phyloP scores from a whole-genome alignment of 2,329 filamentous ascomycete species.

The Penicillium sp. region DNA sequence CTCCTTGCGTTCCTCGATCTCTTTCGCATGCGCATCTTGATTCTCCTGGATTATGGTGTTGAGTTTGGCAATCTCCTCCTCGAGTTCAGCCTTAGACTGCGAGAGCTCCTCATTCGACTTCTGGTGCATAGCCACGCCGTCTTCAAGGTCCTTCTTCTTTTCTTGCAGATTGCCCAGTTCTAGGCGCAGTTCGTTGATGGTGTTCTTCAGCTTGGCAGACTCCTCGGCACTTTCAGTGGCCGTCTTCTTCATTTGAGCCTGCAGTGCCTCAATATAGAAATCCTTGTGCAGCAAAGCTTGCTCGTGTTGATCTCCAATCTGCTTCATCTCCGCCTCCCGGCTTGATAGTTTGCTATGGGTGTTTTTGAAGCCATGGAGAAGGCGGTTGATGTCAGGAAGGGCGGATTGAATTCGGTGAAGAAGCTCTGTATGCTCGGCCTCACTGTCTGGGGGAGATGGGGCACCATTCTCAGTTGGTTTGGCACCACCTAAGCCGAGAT shows the following conservation, averaged over 20 bases:
- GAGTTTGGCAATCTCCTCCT: slow-evolving; percentile 40
- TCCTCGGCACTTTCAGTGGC: slow-evolving; percentile 54
- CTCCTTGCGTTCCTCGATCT: slow-evolving; percentile 32
- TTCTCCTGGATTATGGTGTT: slow-evolving; percentile 41
- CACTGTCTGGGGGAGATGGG: slow-evolving; percentile 30
- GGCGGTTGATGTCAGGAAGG: slow-evolving; percentile 48
- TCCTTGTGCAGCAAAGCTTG: slow-evolving; percentile 55
- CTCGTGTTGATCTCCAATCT: slow-evolving; percentile 51
- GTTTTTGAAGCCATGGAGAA: slow-evolving; percentile 50
- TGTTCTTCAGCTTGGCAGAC: slow-evolving; percentile 42
- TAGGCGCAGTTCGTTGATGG: slow-evolving; percentile 50
- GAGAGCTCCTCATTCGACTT: slow-evolving; percentile 48
- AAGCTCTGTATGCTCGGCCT: slow-evolving; percentile 41
- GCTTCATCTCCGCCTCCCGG: slow-evolving; percentile 51
- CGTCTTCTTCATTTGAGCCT: slow-evolving; percentile 51
- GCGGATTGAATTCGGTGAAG: slow-evolving; percentile 47
- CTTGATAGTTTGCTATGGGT: slow-evolving; percentile 52
- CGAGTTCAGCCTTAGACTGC: slow-evolving; percentile 45
- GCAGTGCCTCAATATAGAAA: slow-evolving; percentile 53
- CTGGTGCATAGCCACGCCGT: slow-evolving; percentile 46
- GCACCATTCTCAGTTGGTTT: slow-evolving; percentile 31
- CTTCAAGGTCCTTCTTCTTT: slow-evolving; percentile 53
- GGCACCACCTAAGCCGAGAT: slow-evolving; percentile 26
- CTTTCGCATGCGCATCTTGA: slow-evolving; percentile 47
- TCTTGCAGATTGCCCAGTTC: slow-evolving; percentile 54